Conservation (phyloP, 768 basidiomycete species). For the Boletus insuetus region DNA sequence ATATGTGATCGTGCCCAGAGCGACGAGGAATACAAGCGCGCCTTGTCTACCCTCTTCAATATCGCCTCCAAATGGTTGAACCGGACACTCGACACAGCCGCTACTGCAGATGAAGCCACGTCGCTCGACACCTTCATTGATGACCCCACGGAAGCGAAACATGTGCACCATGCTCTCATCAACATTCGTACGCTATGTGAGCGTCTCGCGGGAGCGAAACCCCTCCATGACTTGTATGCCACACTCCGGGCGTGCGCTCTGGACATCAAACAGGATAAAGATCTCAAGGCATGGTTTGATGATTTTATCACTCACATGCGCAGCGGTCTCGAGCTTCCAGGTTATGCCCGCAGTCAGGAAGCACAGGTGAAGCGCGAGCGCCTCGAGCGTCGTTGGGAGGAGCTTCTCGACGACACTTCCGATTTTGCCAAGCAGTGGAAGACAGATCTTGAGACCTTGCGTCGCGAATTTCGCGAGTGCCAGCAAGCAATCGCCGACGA, state of each 20-base stretch:
- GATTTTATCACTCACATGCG: slow-evolving; percentile 49
- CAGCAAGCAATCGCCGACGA: slow-evolving; percentile 47
- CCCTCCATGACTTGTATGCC: slow-evolving; percentile 48
- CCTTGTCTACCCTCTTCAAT: slow-evolving; percentile 57
- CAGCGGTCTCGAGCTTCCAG: slow-evolving; percentile 46
- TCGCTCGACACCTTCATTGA: slow-evolving; percentile 55
- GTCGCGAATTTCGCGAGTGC: slow-evolving; percentile 43
- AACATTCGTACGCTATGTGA: slow-evolving; percentile 42
- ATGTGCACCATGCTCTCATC: slow-evolving; percentile 51
- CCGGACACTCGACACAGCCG: slow-evolving; percentile 47
- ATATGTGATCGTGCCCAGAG: slow-evolving; percentile 63
- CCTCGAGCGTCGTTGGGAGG: slow-evolving; percentile 50
- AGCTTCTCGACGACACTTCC: slow-evolving; percentile 44
- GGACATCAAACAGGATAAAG: slow-evolving; percentile 51
- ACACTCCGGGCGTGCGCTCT: slow-evolving; percentile 42
- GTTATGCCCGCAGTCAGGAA: slow-evolving; percentile 53
- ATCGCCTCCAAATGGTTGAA: slow-evolving; percentile 58
- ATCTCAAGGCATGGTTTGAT: slow-evolving; percentile 53
- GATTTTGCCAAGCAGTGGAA: slow-evolving; percentile 50
- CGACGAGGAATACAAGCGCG: slow-evolving; percentile 54
- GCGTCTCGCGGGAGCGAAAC: slow-evolving; percentile 48
- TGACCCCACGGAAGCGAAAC: slow-evolving; percentile 63
- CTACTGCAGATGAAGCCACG: slow-evolving; percentile 40
- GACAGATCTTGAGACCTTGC: slow-evolving; percentile 43
- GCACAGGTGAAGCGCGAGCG: slow-evolving; percentile 38